Evolutionary conservation across 371 early-diverging fungal genomes (phyloP), one percentile per base, ranked within the genome.

Genomic region (Parasitella parasitica): DNA sequence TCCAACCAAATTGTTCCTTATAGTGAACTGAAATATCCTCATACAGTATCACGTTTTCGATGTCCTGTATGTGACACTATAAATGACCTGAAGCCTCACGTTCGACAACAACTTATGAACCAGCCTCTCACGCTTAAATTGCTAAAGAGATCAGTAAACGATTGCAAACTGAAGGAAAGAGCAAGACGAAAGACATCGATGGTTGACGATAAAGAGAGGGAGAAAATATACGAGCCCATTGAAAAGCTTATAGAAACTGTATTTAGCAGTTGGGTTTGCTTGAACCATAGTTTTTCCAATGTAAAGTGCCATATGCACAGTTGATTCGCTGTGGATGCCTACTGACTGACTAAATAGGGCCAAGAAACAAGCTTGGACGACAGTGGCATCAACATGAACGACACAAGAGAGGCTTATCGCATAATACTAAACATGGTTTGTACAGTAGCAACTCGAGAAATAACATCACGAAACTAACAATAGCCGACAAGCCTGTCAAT

Each of bases 31-130:
- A 79, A 85, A 37, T 91, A 89, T 56, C 93, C 92, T 0, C 71
- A 72, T 22, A 69, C 77, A 0, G 90, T 90, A 30, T 66, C 87
- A 38, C 86, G 90, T 64, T 95, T 94, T 67, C 86, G 91, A 56
- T 96, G 96, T 74, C 91, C 93, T 12, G 90, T 92, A n/a, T 96
- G 96, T 77, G 91, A 93, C 54, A 93, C 94, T 0, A 79, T 93
- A 54, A 93, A 93, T 69, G 91, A 93, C 56, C 66, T 92, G 24
- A 82, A 84, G 43, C 78, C 81, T 6, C 72, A 72, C 56, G 52
- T 73, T 35, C 72, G 70, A 36, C 51, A 70, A 9, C 67, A 66
- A 50, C 24, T 50, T 18, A 12, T 56, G n/a, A 60, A 63, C 35
- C 67, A 69, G 34, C 86, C 88, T 4, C 62, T 87, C 54, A 82